Evolutionary conservation across 1,139 yeast species (phyloP).

Genomic region (Arxiozyma heterogenica): DNA sequence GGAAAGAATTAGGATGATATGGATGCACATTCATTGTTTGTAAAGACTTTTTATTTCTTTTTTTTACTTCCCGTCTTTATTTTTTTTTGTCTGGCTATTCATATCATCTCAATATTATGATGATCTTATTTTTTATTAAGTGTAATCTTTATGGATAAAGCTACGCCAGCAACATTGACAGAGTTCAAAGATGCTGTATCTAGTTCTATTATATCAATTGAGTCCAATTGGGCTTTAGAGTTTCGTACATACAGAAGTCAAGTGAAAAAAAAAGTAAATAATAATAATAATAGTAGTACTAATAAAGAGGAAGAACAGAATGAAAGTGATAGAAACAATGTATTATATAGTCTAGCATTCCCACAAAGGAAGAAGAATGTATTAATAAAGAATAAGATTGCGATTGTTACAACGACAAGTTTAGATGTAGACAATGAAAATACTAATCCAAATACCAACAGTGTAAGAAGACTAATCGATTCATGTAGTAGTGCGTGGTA

Average conservation of each 20-base stretch:
- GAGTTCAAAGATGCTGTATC: slow-evolving; percentile 27
- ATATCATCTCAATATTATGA: not conserved
- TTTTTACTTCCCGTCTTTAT: too few species aligned
- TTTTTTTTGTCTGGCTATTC: not conserved
- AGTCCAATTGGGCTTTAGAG: slow-evolving; percentile 28
- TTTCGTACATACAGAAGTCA: slow-evolving; percentile 24
- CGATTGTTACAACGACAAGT: slow-evolving; percentile 18
- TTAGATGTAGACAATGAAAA: slow-evolving; percentile 5
- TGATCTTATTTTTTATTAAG: slow-evolving; percentile 8
- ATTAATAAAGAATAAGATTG: slow-evolving; percentile 20
- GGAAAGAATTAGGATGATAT: not conserved
- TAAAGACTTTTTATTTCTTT: too few species aligned
- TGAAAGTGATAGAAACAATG: slow-evolving; percentile 6
- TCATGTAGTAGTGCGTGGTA: slow-evolving; percentile 21
- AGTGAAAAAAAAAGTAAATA: slow-evolving; percentile 3
- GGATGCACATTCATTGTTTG: too few species aligned
- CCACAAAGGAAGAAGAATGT: slow-evolving; percentile 21
- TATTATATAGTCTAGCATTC: slow-evolving; percentile 24
- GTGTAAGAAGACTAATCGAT: slow-evolving; percentile 8
- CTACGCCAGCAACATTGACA: slow-evolving; percentile 27
- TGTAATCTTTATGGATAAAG: slow-evolving; percentile 26
- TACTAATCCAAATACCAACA: slow-evolving; percentile 5
- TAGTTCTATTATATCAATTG: slow-evolving; percentile 17
- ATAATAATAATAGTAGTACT: slow-evolving; percentile 9
- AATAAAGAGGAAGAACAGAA: not conserved